Evolutionary conservation across 805 yeast genomes (phyloP), one percentile per base, ranked within the genome.

Genomic region (Sugiyamaella boreocaroliniensis): DNA sequence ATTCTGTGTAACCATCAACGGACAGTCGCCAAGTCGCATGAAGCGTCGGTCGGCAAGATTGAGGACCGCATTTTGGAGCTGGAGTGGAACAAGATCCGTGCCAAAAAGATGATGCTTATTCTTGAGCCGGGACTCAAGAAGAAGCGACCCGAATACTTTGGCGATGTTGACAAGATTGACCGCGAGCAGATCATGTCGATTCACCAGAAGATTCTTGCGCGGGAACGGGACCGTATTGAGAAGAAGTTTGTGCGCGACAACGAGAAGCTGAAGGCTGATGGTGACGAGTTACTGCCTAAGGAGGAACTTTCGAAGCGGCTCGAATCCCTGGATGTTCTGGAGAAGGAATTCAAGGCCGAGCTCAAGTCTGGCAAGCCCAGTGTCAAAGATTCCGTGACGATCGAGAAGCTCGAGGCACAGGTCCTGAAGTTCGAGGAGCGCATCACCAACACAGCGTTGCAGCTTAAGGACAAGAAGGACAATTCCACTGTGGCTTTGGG

Each of bases 1-100:
- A 89, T 90, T 55, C 73, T 90, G 62, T 90, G 98, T 85, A 90
- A 90, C 76, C 98, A 90, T 78, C 98, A 90, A 76, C 83, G 97
- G 69, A 81, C 96, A 16, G 89, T 90, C 9, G 79, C 89, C 48
- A 92, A 90, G 66, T 80, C 81, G 4, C 97, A 92, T 64, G 95
- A 86, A 46, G 79, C 80, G 20, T 76, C 89, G 5, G 88, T 92
- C 55, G 86, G 81, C 58, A 88, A 85, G 66, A 89, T 89, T 45
- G 79, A 74, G 58, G 95, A 85, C 50, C 82, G 77, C 61, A 79
- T 92, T 52, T 79, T 82, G 62, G 97, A 90, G 70, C 74, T 89
- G 71, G 69, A 80, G 50, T 90, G 97, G 96, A 88, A 85, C 61
- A 86, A 83, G 67, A 80, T 84, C 51, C 76, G 96, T 56, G 67